A percentile compares a stretch with the other conserved stretches of the same genome.
Evolutionary conservation across 345 rosid species (phyloP).

Genomic region (Citrus inodora): DNA sequence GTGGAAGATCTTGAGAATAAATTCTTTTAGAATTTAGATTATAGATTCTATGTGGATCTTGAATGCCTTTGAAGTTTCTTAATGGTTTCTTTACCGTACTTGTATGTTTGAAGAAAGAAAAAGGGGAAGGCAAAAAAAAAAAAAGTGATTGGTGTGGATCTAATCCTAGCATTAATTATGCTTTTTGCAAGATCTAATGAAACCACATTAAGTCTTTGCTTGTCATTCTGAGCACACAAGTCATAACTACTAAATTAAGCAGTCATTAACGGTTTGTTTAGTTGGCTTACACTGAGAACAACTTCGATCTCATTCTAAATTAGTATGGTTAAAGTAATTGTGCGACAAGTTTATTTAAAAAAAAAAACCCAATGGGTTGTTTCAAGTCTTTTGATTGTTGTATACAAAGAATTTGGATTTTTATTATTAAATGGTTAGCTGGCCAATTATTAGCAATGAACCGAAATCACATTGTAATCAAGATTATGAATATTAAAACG

Average conservation of each 20-base stretch:
- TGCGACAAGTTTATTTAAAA: not conserved
- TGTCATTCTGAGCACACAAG: slow-evolving; percentile 27
- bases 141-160: slow-evolving; percentile 39
- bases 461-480: not conserved
- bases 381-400: no score
- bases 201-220: slow-evolving; percentile 31
- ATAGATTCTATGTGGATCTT: slow-evolving; percentile 25
- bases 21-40: not conserved
- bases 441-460: slow-evolving; percentile 15
- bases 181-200: slow-evolving; percentile 7
- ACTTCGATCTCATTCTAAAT: slow-evolving; percentile 11
- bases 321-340: slow-evolving; percentile 19
- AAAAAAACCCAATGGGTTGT: not conserved
- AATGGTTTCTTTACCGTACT: slow-evolving; percentile 6
- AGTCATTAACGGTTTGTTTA: not conserved
- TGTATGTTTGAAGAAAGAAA: not conserved
- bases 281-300: not conserved
- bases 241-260: not conserved
- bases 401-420: not conserved
- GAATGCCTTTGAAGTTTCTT: slow-evolving; percentile 3
- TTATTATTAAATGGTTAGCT: not conserved
- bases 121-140: not conserved
- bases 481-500: no score
- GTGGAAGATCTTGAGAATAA: slow-evolving; percentile 12
- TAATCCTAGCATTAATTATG: slow-evolving; percentile 31